These are phyloP conservation scores for Neurospora tetraspora DNA, from an alignment of 495 filamentous ascomycete species.

Conservation along the genomic window DNA sequence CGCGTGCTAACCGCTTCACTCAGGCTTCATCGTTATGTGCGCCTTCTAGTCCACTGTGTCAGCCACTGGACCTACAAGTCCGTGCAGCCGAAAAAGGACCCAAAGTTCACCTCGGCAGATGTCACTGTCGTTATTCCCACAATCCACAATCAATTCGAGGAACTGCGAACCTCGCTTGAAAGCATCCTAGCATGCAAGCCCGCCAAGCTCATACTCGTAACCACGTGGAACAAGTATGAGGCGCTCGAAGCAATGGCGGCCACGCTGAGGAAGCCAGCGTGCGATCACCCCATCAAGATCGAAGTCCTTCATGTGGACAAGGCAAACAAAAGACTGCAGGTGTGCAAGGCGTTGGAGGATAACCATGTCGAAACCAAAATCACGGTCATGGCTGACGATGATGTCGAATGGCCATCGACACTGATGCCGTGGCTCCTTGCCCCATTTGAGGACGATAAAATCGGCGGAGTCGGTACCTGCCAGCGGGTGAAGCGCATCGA, in stretches of 20 bases:
- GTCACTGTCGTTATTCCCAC: conserved; percentile 51
- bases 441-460: conserved; percentile 65
- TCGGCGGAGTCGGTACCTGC: conserved; percentile 75
- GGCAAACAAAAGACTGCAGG: conserved; percentile 73
- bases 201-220: conserved; percentile 44
- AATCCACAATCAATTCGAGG: conserved; percentile 43
- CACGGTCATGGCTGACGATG: conserved; percentile 78
- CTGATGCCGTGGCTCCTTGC: conserved; percentile 77
- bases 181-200: conserved; percentile 46
- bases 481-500: conserved; percentile 63
- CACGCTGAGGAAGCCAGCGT: conserved; percentile 21
- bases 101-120: conserved; percentile 37
- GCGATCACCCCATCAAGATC: conserved; percentile 19
- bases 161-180: conserved; percentile 40
- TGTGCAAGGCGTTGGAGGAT: conserved; percentile 64
- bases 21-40: conserved; percentile 43
- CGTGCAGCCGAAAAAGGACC: conserved; percentile 29
- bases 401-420: conserved; percentile 71
- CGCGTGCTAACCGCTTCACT: conserved; percentile 8
- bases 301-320: conserved; percentile 35
- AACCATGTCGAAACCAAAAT: conserved; percentile 58
- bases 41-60: conserved; percentile 41
- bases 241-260: conserved; percentile 34
- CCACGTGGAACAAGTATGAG: conserved; percentile 41
- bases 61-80: conserved; percentile 43